Evolutionary conservation across 257 asterid genomes (phyloP).

Genomic region (Solanum boliviense): DNA sequence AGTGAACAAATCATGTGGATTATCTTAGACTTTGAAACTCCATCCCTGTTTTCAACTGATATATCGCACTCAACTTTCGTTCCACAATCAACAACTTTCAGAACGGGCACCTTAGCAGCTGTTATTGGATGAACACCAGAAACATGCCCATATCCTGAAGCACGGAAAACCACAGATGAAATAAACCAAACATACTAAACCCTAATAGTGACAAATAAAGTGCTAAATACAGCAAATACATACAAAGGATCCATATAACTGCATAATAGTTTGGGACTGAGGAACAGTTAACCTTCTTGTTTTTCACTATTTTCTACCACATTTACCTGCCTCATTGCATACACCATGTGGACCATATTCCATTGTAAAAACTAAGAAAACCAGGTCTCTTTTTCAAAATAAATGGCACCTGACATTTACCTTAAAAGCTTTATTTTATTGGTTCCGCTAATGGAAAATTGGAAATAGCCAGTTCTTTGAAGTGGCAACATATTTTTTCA

Average conservation of each 20-base stretch:
- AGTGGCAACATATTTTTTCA: background rate
- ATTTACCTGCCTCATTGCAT: background rate
- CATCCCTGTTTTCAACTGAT: slow-evolving; percentile 94
- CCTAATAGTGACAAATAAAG: background rate
- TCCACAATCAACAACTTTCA: slow-evolving; percentile 89
- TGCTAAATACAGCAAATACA: background rate
- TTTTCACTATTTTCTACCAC: background rate
- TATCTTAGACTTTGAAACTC: slow-evolving; percentile 70
- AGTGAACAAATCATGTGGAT: slow-evolving; percentile 64
- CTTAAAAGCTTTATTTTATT: background rate
- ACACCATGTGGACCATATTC: background rate
- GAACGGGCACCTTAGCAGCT: slow-evolving; percentile 83
- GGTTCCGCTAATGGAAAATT: background rate
- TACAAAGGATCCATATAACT: background rate
- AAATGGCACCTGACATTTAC: background rate
- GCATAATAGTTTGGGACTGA: background rate
- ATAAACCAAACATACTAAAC: background rate
- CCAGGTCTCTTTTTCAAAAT: background rate
- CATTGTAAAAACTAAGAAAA: background rate
- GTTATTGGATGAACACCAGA: slow-evolving; percentile 72
- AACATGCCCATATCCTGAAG: slow-evolving; percentile 76
- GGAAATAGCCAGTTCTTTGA: background rate
- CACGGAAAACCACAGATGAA: slow-evolving; percentile 12
- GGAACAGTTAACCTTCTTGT: background rate
- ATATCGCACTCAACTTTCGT: slow-evolving; percentile 94